These are phyloP conservation scores for Apiospora saccharicola DNA, from an alignment of 2,329 filamentous ascomycete species.

Conservation along the genomic window DNA sequence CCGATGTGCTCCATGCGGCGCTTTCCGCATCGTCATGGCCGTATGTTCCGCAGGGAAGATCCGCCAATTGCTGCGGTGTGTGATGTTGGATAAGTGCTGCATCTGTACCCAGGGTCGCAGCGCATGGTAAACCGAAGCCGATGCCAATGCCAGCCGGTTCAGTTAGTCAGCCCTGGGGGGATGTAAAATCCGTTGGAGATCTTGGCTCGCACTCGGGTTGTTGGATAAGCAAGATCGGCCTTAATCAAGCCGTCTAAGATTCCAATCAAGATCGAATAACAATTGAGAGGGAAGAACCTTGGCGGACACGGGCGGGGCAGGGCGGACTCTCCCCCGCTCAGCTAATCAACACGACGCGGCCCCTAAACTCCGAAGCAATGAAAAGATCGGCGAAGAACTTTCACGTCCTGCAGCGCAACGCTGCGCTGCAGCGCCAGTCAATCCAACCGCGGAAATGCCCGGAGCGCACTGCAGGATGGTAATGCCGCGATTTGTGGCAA, in stretches of 20 bases:
- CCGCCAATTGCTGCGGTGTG: not conserved
- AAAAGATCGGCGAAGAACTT: conserved; percentile 1
- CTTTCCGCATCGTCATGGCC: conserved; percentile 2
- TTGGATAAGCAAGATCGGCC: conserved; percentile 11
- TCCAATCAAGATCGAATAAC: not conserved
- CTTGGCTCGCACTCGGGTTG: not conserved
- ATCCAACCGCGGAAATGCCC: not conserved
- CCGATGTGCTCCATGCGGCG: conserved; percentile 19
- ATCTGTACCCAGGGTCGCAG: not conserved
- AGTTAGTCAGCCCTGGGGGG: not conserved
- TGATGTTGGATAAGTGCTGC: not conserved
- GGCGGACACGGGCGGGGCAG: not conserved
- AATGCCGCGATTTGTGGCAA: not conserved
- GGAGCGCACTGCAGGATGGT: not conserved
- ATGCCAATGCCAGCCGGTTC: not conserved
- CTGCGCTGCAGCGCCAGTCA: not conserved
- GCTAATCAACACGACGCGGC: not conserved
- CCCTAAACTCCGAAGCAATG: conserved; percentile 6
- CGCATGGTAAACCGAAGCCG: not conserved
- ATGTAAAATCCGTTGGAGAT: not conserved
- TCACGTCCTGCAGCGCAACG: not conserved
- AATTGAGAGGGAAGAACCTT: not conserved
- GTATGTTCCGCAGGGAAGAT: not conserved
- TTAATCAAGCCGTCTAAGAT: not conserved
- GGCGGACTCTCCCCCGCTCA: not conserved